Percentiles rank a stretch among this genome's conserved stretches.
Evolutionary conservation across 2,329 filamentous ascomycete genomes (phyloP).

Genomic region (Talaromyces sp.): DNA sequence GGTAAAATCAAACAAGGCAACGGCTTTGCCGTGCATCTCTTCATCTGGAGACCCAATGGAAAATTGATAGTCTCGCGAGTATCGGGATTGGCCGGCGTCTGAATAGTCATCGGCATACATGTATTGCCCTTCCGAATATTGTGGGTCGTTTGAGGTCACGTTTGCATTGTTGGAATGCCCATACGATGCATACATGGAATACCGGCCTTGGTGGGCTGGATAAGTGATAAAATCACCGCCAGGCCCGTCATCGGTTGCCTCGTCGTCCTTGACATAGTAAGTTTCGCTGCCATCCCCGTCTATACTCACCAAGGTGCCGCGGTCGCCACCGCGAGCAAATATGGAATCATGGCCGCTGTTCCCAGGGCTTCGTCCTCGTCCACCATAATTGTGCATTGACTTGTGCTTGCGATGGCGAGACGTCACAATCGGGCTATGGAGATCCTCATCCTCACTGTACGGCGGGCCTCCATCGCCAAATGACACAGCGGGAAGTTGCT

Average conservation of each 20-base stretch:
- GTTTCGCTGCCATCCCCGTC: constrained; percentile 68
- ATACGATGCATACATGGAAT: constrained; percentile 37
- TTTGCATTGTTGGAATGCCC: constrained; percentile 36
- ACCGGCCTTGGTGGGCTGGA: constrained; percentile 59
- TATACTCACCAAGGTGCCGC: constrained; percentile 63
- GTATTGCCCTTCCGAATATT: constrained; percentile 39
- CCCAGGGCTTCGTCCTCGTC: constrained; percentile 46
- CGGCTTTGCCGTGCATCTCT: constrained; percentile 94
- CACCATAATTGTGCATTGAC: constrained; percentile 44
- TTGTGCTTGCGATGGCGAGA: constrained; percentile 83
- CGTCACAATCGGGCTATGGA: constrained; percentile 82
- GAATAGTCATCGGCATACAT: constrained; percentile 44
- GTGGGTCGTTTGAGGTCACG: constrained; percentile 49
- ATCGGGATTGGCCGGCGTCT: constrained; percentile 56
- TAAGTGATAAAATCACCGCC: constrained; percentile 80
- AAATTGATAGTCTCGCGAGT: constrained; percentile 89
- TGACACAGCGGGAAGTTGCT: constrained; percentile 75
- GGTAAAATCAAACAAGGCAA: constrained; percentile 91
- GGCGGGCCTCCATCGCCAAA: constrained; percentile 78
- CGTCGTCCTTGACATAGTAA: constrained; percentile 68
- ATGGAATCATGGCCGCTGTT: constrained; percentile 35
- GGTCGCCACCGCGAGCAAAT: constrained; percentile 52
- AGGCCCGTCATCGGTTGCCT: constrained; percentile 59
- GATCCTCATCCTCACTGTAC: constrained; percentile 92
- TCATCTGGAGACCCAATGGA: constrained; percentile 93